A percentile compares a stretch with the other conserved stretches of the same genome.
Conservation (phyloP, 2,329 filamentous ascomycete species). For the Chaetoscypha palmicola region DNA sequence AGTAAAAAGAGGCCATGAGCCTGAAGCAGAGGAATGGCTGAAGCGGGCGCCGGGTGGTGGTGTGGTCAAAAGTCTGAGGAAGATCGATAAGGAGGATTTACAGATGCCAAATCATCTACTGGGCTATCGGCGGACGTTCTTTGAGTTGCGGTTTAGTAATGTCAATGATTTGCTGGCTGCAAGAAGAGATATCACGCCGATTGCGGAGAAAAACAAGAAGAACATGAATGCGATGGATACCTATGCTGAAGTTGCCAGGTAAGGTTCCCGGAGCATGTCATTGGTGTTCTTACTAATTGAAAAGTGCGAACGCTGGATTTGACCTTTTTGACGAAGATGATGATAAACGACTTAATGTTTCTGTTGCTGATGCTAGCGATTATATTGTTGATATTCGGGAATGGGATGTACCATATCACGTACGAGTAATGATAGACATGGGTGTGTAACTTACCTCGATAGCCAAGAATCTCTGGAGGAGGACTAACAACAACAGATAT, state of each 20-base stretch:
- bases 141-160: conserved; percentile 82
- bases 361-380: conserved; percentile 84
- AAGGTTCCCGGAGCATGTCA: conserved; percentile 30
- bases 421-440: conserved; percentile 95
- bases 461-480: not conserved
- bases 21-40: conserved; percentile 94
- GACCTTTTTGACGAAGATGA: conserved; percentile 93
- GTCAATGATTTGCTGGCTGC: conserved; percentile 81
- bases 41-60: conserved; percentile 72
- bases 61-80: conserved; percentile 68
- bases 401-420: conserved; percentile 98
- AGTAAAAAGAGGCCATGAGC: conserved; percentile 78
- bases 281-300: conserved; percentile 14
- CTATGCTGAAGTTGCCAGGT: conserved; percentile 93
- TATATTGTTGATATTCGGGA: conserved; percentile 98
- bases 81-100: conserved; percentile 86
- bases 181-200: conserved; percentile 73
- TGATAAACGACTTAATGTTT: conserved; percentile 68
- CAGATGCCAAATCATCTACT: conserved; percentile 92
- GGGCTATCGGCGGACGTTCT: conserved; percentile 80
- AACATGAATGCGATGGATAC: conserved; percentile 96
- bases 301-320: conserved; percentile 69
- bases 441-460: conserved; percentile 39
- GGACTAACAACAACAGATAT: conserved; percentile 56
- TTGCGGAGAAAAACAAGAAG: conserved; percentile 95